Percentiles rank a stretch among this genome's conserved stretches.
Conservation (phyloP, 2,329 filamentous ascomycete genomes). For the Alternaria arborescens region DNA sequence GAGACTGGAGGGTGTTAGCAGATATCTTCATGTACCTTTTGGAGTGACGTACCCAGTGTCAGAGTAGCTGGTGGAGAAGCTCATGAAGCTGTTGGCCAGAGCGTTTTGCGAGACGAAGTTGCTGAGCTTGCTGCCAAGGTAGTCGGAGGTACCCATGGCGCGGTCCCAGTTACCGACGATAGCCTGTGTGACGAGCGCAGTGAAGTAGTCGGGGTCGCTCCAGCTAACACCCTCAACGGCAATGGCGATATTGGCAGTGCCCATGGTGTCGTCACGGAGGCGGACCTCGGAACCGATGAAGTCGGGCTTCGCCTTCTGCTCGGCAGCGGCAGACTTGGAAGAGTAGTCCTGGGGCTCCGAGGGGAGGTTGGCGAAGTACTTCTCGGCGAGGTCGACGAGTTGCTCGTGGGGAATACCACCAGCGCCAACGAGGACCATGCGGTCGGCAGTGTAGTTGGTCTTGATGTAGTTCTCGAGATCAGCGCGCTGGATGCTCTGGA, state of each 20-base stretch:
- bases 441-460: slow-evolving; percentile 99
- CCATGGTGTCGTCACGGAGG: slow-evolving; percentile 94
- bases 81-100: slow-evolving; percentile 99
- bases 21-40: neutral
- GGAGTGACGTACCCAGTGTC: slow-evolving; percentile 85
- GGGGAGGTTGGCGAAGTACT: slow-evolving; percentile 87
- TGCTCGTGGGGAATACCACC: slow-evolving; percentile 93
- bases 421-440: slow-evolving; percentile 97
- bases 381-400: slow-evolving; percentile 94
- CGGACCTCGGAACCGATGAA: slow-evolving; percentile 97
- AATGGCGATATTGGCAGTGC: slow-evolving; percentile 96
- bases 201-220: slow-evolving; percentile 99
- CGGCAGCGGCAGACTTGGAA: slow-evolving; percentile 74
- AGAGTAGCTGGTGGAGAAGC: slow-evolving; percentile 99
- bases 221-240: slow-evolving; percentile 99
- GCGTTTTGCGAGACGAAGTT: slow-evolving; percentile 92
- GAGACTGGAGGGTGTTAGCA: slow-evolving; percentile 69
- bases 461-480: slow-evolving; percentile 97
- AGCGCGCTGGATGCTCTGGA: slow-evolving; percentile 90
- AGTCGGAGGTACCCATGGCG: slow-evolving; percentile 95
- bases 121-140: slow-evolving; percentile 98
- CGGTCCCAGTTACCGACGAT: slow-evolving; percentile 99
- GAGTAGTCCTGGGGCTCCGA: slow-evolving; percentile 76
- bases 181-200: slow-evolving; percentile 94
- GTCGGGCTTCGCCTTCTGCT: slow-evolving; percentile 85